These are phyloP conservation scores for Pestalotiopsis sp. DNA, from an alignment of 2,329 filamentous ascomycete species.

Conservation along the genomic window DNA sequence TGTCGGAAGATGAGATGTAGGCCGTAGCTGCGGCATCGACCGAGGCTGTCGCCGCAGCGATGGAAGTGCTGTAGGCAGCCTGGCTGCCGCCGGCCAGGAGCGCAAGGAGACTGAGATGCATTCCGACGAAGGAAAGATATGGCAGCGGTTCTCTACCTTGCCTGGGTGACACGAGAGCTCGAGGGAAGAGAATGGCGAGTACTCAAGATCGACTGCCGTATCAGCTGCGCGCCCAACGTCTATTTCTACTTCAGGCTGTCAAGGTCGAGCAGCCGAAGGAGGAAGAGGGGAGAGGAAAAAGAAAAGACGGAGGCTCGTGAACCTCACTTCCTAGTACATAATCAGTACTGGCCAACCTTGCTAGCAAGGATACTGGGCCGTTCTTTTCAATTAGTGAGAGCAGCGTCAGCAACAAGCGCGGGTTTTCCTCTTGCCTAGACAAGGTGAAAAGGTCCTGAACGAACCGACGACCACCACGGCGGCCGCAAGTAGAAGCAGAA, in stretches of 20 bases:
- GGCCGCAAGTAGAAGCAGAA: not conserved
- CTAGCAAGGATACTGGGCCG: no score
- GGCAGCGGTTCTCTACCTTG: not conserved
- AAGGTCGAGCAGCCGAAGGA: not conserved
- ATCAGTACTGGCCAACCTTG: not conserved
- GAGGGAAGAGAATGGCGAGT: not conserved
- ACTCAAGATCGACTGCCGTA: not conserved
- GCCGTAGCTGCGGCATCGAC: conserved; percentile 24
- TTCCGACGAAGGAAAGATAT: not conserved
- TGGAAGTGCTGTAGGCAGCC: conserved; percentile 8
- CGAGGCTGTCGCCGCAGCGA: conserved; percentile 17
- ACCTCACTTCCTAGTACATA: not conserved
- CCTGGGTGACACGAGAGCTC: not conserved
- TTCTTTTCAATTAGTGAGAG: not conserved
- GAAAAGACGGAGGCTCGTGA: not conserved
- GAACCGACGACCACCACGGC: not conserved
- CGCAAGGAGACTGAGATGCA: conserved; percentile 11
- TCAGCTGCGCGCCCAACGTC: not conserved
- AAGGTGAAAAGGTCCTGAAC: not conserved
- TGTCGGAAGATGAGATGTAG: conserved; percentile 38
- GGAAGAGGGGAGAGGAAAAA: not conserved
- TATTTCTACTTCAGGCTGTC: not conserved
- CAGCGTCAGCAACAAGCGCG: not conserved
- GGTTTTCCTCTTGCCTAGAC: not conserved
- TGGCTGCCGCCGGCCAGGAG: conserved; percentile 6